Base-by-base conservation (phyloP, 768 basidiomycete genomes). In the Tulasnella sp. region DNA sequence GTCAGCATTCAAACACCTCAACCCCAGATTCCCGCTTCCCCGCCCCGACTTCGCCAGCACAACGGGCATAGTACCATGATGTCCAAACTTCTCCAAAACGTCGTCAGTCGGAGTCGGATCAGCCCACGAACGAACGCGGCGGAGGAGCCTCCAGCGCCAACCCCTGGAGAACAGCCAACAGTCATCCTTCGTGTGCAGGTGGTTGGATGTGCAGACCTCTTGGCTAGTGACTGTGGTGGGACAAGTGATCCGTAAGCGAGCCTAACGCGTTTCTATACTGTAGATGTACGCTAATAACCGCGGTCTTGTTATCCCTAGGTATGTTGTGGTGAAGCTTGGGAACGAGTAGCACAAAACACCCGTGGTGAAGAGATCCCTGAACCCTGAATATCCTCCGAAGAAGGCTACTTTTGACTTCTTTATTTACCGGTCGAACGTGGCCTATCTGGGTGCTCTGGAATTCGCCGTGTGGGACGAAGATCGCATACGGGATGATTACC, bases 381-480 rank as follows among this genome's bases (percentile, higher is more conserved):
- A 92, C 82, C 96, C 96, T 2, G 84, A 86, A 0, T 97, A 90
- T 82, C 82, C 87, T 0, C 81, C 91, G 14, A 91, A 91, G 81
- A 91, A 93, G 83, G 92, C 95, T 14, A 96, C 95, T 0, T 98
- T 96, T 85, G 94, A 97, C 81, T 95, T 97, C 83, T 93, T 95
- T 0, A 88, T 98, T 20, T 94, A 93, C 83, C 88, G 93, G 24
- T 93, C 92, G 22, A 89, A 94, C 40, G 92, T 92, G 0, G 93
- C 93, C 83, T 88, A 88, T 72, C 89, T 94, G 6, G 93, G 93
- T 46, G 91, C 89, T 1, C 83, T 98, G 60, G 96, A 98, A 86
- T 87, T 96, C 44, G 92, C 98, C 20, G 89, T 96, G 0, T 99
- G 97, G 97, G 96, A 97, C 86, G 96, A 93, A 87, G 97, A 98